Conservation (phyloP, 208 protist genomes). For the Wallacemonas collosoma region DNA sequence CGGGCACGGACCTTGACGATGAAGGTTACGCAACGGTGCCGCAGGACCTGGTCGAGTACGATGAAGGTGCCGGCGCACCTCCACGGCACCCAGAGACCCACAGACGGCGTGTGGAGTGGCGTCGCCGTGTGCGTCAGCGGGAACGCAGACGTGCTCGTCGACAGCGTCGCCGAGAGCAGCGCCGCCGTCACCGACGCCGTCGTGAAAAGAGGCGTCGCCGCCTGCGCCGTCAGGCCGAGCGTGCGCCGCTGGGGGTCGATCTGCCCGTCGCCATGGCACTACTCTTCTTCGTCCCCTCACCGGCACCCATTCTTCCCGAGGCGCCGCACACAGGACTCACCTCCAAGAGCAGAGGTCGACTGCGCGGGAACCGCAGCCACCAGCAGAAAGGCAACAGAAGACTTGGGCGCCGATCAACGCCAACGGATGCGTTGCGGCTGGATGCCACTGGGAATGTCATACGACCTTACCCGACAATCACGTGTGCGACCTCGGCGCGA, state of each 20-base stretch:
- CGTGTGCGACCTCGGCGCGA: neutral
- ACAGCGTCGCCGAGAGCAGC: neutral
- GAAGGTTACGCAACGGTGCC: neutral
- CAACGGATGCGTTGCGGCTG: neutral
- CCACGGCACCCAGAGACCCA: neutral
- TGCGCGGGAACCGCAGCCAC: neutral
- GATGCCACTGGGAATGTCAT: slow-evolving; percentile 7
- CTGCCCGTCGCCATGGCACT: slow-evolving; percentile 23
- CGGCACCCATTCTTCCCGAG: slow-evolving; percentile 7
- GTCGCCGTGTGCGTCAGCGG: slow-evolving; percentile 7
- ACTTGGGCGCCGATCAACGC: neutral
- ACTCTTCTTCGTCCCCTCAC: slow-evolving; percentile 23
- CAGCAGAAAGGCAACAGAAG: neutral
- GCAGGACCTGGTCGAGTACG: neutral
- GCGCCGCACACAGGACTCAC: neutral
- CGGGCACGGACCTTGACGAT: neutral
- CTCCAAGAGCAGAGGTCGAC: neutral
- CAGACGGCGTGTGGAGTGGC: neutral
- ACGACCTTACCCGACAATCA: neutral
- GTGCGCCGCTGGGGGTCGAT: slow-evolving; percentile 17
- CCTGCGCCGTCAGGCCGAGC: slow-evolving; percentile 5
- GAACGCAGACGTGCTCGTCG: slow-evolving; percentile 9
- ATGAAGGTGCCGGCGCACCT: neutral
- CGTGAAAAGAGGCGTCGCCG: slow-evolving; percentile 10
- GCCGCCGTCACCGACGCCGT: neutral